Conservation (phyloP, 257 asterid genomes). For the Catharanthus roseus region DNA sequence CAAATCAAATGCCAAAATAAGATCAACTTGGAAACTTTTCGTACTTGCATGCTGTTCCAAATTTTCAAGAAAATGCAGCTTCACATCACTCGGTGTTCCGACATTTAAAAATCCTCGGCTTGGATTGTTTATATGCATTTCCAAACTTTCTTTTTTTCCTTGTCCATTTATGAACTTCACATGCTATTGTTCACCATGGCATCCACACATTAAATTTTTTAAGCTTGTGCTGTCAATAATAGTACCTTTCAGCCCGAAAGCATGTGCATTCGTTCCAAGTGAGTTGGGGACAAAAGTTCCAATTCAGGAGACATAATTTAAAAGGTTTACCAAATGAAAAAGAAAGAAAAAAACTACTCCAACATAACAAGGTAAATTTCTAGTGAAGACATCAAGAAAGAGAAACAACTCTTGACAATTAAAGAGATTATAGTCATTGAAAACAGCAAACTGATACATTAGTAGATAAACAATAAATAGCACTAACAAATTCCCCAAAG, state of each 20-base stretch:
- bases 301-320: not conserved
- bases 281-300: not conserved
- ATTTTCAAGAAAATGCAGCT: not conserved
- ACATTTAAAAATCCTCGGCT: not conserved
- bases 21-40: not conserved
- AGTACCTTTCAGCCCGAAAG: not conserved
- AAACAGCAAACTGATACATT: not conserved
- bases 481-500: slow-evolving; percentile 10
- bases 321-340: not conserved
- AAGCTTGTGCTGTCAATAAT: not conserved
- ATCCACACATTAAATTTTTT: not conserved
- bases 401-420: not conserved
- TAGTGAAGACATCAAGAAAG: not conserved
- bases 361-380: not conserved
- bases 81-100: not conserved
- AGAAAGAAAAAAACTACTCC: not conserved
- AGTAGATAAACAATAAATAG: not conserved
- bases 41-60: not conserved
- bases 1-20: not conserved
- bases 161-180: not conserved
- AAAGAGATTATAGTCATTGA: not conserved
- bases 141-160: not conserved
- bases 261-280: not conserved
- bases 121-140: not conserved
- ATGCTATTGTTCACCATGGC: not conserved